Evolutionary conservation across 352 stramenopile genomes (phyloP), one percentile per base, ranked within the genome.

Genomic region (Globisporangium paroecandrum): DNA sequence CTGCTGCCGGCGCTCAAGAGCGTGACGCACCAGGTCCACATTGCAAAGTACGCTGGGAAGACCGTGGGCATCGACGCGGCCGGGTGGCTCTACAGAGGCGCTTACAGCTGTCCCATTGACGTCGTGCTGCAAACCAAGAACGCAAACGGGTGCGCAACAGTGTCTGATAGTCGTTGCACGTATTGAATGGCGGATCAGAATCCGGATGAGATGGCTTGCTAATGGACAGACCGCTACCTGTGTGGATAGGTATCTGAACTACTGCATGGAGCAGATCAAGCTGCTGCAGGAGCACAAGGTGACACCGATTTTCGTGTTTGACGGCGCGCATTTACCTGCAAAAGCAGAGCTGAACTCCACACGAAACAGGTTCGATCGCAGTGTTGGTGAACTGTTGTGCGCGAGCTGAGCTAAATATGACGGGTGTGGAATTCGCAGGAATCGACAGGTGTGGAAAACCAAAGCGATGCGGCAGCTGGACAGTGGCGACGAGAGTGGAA

Each of bases 221-320:
- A 32, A 10, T 1, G 4, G 13, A 36, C 15, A 38, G 1, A 58
- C 1, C 58, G n/a, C 32, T 36, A 6, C 5, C 7, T 51, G 9
- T 43, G 3, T 36, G 13, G 18, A 65, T 32, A 88, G 82, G 36
- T 95, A 97, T 64, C 75, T 98, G 20, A 83, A 91, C 60, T 98
- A 89, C 69, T 96, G 85, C 61, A 71, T 98, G 59, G 73, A 91
- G 63, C 88, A 92, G 60, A 82, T 99, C 56, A 89, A 97, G 38
- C 41, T 98, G 57, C 77, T 99, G 20, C 78, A 91, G 58, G 65
- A 87, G 15, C 77, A 97, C 65, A 71, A 87, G 8, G 82, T 98
- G 63, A 93, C 77, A 15, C 94, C 93, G 18, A 77, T 96, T 25
- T 79, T 99, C 12, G 93, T 98, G 10, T 98, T 99, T 38, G 96